Conservation (phyloP, 2,329 filamentous ascomycete species). For the Microdochium paspali region DNA sequence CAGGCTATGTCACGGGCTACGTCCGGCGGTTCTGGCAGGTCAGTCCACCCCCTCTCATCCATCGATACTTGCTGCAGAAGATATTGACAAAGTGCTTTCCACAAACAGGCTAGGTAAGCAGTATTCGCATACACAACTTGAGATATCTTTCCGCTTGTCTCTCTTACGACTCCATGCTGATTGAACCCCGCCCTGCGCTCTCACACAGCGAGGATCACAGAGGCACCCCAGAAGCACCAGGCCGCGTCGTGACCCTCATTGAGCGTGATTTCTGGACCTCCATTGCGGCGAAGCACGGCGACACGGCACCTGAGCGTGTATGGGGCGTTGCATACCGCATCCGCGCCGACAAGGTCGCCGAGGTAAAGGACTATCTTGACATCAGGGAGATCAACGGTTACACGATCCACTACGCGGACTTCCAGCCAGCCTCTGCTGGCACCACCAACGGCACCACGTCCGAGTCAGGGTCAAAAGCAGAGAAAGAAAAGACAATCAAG, state of each 20-base stretch:
- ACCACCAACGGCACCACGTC: slow-evolving; percentile 18
- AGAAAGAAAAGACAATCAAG: slow-evolving; percentile 16
- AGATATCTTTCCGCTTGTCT: too few species aligned
- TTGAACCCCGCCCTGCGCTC: too few species aligned
- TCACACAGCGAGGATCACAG: slow-evolving; percentile 93
- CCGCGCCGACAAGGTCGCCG: slow-evolving; percentile 56
- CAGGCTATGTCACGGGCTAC: slow-evolving; percentile 88
- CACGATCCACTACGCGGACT: slow-evolving; percentile 82
- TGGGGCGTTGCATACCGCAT: slow-evolving; percentile 95
- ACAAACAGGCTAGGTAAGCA: too few species aligned
- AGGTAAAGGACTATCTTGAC: slow-evolving; percentile 85
- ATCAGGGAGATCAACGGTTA: slow-evolving; percentile 98
- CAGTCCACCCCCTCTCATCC: slow-evolving; percentile 23
- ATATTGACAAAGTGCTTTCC: not conserved
- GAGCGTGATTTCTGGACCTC: slow-evolving; percentile 75
- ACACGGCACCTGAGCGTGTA: slow-evolving; percentile 53
- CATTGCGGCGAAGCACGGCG: slow-evolving; percentile 45
- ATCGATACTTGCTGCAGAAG: not conserved
- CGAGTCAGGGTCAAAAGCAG: not conserved
- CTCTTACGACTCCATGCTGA: too few species aligned
- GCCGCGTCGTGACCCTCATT: slow-evolving; percentile 89
- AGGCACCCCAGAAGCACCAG: slow-evolving; percentile 78
- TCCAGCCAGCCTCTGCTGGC: slow-evolving; percentile 45
- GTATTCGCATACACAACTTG: too few species aligned
- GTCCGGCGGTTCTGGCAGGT: slow-evolving; percentile 98